Evolutionary conservation across 1,139 yeast species (phyloP), one percentile per base, ranked within the genome.

Genomic region (Saccharomyces pastorianus): DNA sequence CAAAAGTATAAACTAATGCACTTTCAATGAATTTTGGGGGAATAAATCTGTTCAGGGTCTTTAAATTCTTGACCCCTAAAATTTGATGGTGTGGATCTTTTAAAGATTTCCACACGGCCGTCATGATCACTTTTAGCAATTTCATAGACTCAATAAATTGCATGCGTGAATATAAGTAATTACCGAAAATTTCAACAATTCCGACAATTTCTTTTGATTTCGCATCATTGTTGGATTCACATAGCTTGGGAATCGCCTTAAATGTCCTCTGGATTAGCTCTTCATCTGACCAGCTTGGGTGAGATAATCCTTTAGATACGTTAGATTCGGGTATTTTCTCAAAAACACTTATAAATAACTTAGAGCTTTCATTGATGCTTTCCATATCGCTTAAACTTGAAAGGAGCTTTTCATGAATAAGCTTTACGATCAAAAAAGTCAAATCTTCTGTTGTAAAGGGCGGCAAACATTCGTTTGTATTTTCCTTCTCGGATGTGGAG

Each of bases 21-120:
- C 88, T 88, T 62, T 84, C 89, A 44, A 85, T 71, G 58, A 78
- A 77, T 52, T 75, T 67, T 1, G 73, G 59, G 4, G 69, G 62
- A 2, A 63, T 51, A 32, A 57, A 56, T 51, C 64, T 61, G 31
- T 61, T 59, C 20, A 68, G 48, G 7, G 59, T 32, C 47, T 64
- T 60, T 13, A 68, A 48, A 46, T 63, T 58, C 42, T 62, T 61
- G 3, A 66, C 55, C 6, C 69, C 66, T 26, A 59, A 59, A 26
- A 59, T 49, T 48, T 70, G 73, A 38, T 71, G 70, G 13, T 66
- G 60, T 4, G 77, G 71, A 41, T 72, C 72, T 17, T 71, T 66
- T 29, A 78, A 67, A 55, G 72, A 73, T 7, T 62, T 60, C 82
- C 82, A 78, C 17, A 78, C 57, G 2, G 70, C 66, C 7, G 68